Evolutionary conservation across 1,139 yeast species (phyloP), one percentile per base, ranked within the genome.

Genomic region (Sugiyamaella japonica): DNA sequence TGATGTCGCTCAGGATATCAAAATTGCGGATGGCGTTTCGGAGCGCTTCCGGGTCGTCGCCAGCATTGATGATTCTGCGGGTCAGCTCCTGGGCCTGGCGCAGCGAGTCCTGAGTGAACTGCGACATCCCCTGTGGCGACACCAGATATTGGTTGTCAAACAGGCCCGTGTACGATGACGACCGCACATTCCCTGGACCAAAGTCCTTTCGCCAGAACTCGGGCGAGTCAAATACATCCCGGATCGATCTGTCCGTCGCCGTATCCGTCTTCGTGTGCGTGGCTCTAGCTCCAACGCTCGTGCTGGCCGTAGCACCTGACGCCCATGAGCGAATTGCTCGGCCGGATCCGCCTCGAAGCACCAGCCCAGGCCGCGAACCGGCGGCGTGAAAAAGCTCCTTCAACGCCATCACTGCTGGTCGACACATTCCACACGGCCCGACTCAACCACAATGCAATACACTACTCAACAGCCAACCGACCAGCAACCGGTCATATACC

Each of bases 1-100:
- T 72, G 17, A 87, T 80, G 68, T 93, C 99, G 64, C 96, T 87
- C 43, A 95, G 73, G 61, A 90, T 83, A 69, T 93, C 99, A 58
- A 93, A 73, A 53, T 84, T 83, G 51, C 82, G 68, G 53, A 93
- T 82, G 57, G 82, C 88, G 12, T 75, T 70, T 36, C 74, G 64
- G 48, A 80, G 70, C 1, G 85, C 89, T 16, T 74, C 73, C 1
- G 70, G 71, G 48, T 83, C 85, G 5, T 64, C 60, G 28, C 55
- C 53, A 8, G 63, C 61, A 8, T 56, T 54, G 10, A 82, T 72
- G 76, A 91, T 81, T 17, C 76, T 70, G 0, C 72, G 68, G 0
- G 88, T 89, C 47, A 90, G 71, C 2, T 66, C 65, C 61, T 86
- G 81, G 1, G 97, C 97, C 55, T 77, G 76, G 2, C 61, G 67